Base-by-base conservation (phyloP, 805 yeast species). In the Candida verbasci region DNA sequence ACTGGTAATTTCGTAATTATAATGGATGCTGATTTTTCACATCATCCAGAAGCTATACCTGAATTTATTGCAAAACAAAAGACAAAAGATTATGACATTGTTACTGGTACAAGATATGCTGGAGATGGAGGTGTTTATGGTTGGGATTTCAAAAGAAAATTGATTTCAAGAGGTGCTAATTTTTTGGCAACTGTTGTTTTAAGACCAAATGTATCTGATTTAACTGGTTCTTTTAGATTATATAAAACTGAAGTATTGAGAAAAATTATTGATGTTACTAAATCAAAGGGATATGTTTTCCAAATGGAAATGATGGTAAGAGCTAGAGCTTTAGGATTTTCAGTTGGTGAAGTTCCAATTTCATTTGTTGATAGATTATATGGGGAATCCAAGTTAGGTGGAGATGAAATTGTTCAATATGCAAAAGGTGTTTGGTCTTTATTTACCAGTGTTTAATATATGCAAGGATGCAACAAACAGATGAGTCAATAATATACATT, bases 231-330 rank as follows among this genome's bases (percentile, higher is more conserved):
- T 17, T 82, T 76, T 71, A 74, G 88, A 55, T 70, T 82, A 46
- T 82, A 83, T 68, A 81, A 80, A 58, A 82, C 81, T 58, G 76
- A 71, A 4, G 88, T 73, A 2, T 69, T 82, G 56, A 74, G 76
- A 43, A 74, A 78, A 52, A 73, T 83, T 45, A 83, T 82, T 45
- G 74, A 66, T 33, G 82, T 70, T 40, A 82, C 89, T 32, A 70
- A 74, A 53, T 77, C 85, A 24, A 82, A 83, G 62, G 91, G 91
- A 35, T 82, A 83, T 50, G 91, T 83, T 28, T 82, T 82, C 76
- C 91, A 82, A 64, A 82, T 82, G 91, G 91, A 82, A 62, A 82
- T 82, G 88, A 80, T 82, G 77, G 91, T 82, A 17, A 75, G 91
- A 47, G 91, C 91, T 27, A 72, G 85, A 54, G 68, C 80, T n/a